Base-by-base conservation (phyloP, 2,329 filamentous ascomycete species). In the Lanzia echinophila region DNA sequence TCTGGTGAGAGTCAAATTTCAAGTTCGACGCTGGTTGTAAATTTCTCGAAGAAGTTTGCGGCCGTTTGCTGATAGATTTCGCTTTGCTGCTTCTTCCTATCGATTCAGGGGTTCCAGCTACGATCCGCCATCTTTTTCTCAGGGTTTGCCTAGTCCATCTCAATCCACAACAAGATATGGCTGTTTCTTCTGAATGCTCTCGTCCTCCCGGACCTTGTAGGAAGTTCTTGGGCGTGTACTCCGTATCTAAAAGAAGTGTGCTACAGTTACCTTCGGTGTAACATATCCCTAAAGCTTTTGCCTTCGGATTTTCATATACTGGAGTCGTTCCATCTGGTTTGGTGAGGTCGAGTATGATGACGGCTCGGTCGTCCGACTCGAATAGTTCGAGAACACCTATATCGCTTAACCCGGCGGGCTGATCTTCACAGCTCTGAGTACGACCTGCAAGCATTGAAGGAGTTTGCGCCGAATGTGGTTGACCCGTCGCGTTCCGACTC, bases 371-470 rank as follows among this genome's bases (percentile, higher is more conserved):
- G 45, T 63, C 61, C 13, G 55, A 51, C 11, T 61, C 61, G 42
- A 64, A 55, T 5, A 60, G 52, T 34, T 64, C 62, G 17, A 61
- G 38, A 31, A 62, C 33, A 34, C 57, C 60, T 20, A 63, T 38
- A 11, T 34, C 49, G 32, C 19, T 28, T 12, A 57, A 54, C 17
- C 45, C 55, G 24, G 55, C 45, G 24, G 46, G 43, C 43, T 42
- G 39, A 64, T 56, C 54, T 67, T 64, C 57, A 66, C 65, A 6
- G 60, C 57, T 17, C 65, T 47, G 3, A n/a, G n/a, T n/a, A n/a
- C n/a, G n/a, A n/a, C n/a, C n/a, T n/a, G n/a, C n/a, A n/a, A n/a
- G n/a, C n/a, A n/a, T n/a, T n/a, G n/a, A n/a, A n/a, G n/a, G n/a
- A n/a, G n/a, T n/a, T n/a, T n/a, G n/a, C n/a, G n/a, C n/a, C n/a